Conservation (phyloP, 352 stramenopile species). For the Ophiocytium majus region DNA sequence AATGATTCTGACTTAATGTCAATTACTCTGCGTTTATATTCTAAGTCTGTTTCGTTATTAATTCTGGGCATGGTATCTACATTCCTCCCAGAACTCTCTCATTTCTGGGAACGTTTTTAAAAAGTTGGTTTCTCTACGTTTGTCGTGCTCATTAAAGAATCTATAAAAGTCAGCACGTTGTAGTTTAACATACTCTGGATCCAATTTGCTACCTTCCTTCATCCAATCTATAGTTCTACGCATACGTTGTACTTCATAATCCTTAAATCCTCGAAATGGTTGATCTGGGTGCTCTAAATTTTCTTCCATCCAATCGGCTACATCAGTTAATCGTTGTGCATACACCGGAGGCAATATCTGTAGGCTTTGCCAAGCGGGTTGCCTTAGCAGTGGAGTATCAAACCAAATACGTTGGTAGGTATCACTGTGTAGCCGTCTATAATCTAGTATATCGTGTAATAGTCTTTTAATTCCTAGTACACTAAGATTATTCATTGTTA, state of each 20-base stretch:
- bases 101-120: slow-evolving; percentile 7
- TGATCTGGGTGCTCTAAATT: not conserved
- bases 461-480: not conserved
- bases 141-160: slow-evolving; percentile 7
- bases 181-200: not conserved
- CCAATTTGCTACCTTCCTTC: not conserved
- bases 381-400: not conserved
- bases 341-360: not conserved
- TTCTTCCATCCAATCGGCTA: not conserved
- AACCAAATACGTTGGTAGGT: not conserved
- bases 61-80: too few species aligned
- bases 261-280: not conserved
- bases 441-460: not conserved
- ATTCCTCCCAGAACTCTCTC: not conserved
- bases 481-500: not conserved
- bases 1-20: too few species aligned
- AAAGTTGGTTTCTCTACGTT: not conserved
- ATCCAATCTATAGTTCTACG: not conserved
- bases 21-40: too few species aligned
- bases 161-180: not conserved
- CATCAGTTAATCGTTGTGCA: not conserved
- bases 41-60: too few species aligned
- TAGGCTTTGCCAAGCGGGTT: too few species aligned
- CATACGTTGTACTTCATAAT: not conserved
- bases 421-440: not conserved